Base-by-base conservation (phyloP, 2,329 filamentous ascomycete genomes). In the Colletotrichum costaricense region DNA sequence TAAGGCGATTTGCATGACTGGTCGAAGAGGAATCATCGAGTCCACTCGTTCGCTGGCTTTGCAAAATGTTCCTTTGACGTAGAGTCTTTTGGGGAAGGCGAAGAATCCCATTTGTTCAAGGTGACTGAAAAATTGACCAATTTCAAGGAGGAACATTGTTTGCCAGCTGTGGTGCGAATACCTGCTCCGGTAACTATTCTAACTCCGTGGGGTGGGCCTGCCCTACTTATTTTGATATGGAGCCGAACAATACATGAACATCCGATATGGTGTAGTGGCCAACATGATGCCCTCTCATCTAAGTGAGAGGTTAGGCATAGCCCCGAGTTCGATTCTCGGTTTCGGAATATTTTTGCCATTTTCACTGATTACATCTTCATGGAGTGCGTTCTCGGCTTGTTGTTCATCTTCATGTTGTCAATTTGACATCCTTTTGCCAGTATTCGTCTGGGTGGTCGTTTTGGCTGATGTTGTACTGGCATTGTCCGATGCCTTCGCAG, bases 261-360 rank as follows among this genome's bases (percentile, higher is more conserved):
- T 63, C 65, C 69, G 65, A 69, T 69, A 72, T 72, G 69, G 69
- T 72, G 69, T 72, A 72, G 69, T 72, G 69, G 65, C 65, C 65
- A 72, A 72, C 65, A 69, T 69, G 69, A 72, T 72, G 65, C 69
- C 65, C 69, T 72, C 69, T 72, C 69, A 69, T 35, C 1, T 12
- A 0, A 0, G 0, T 46, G 69, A 46, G 64, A 68, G 58, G 69
- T 46, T 68, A 72, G 64, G 69, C 64, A 72, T 69, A 72, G 69
- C 64, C 64, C 69, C 69, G 64, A 72, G 64, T 69, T 72, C 69
- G 69, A 72, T 72, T 72, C 69, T 72, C 69, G 69, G 69, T 69
- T 72, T 69, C 69, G 69, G 69, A 69, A 72, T 28, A 2, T 2
- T 30, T n/a, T 4, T 22, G 2, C 5, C 3, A 12, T 12, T 35